These are phyloP conservation scores for Fomitiporia mediterranea DNA, from an alignment of 1,284 basidiomycete genomes.

Conservation along the genomic window DNA sequence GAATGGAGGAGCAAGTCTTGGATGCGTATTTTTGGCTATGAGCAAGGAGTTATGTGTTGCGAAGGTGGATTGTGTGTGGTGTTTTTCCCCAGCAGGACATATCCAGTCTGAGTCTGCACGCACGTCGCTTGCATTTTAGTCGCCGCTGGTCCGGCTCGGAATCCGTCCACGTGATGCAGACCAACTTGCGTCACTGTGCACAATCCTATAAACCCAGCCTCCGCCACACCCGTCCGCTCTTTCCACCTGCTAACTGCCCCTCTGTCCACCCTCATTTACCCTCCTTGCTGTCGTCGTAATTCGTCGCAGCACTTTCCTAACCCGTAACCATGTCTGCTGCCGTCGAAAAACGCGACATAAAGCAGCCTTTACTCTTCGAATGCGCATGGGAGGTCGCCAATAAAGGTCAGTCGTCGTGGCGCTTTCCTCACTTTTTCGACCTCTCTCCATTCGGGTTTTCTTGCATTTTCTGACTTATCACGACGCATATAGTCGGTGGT, in stretches of 20 bases:
- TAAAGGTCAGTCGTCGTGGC: conserved; percentile 53
- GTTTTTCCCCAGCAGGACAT: too few relatives aligned
- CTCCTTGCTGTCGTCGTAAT: conserved; percentile 1
- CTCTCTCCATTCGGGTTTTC: conserved; percentile 9
- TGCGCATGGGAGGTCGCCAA: conserved; percentile 94
- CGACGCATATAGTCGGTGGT: conserved; percentile 66
- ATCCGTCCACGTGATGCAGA: background rate
- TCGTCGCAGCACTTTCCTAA: background rate
- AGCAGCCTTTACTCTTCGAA: conserved; percentile 79
- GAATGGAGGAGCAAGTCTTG: too few relatives aligned
- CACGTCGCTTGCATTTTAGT: too few relatives aligned
- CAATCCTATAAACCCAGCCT: background rate
- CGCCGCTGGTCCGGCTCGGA: too few relatives aligned
- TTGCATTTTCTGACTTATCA: background rate
- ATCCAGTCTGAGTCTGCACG: too few relatives aligned
- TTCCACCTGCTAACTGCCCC: background rate
- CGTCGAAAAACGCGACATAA: conserved; percentile 61
- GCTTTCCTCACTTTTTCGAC: conserved; percentile 3
- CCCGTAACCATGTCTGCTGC: conserved; percentile 12
- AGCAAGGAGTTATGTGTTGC: too few relatives aligned
- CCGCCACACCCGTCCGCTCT: conserved; percentile 1
- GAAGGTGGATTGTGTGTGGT: too few relatives aligned
- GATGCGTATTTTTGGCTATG: too few relatives aligned
- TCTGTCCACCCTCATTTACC: too few relatives aligned
- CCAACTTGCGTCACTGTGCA: background rate